Percentiles rank a stretch among this genome's conserved stretches.
These are phyloP conservation scores for Botrytis elliptica DNA, from an alignment of 2,329 filamentous ascomycete genomes.

Conservation along the genomic window DNA sequence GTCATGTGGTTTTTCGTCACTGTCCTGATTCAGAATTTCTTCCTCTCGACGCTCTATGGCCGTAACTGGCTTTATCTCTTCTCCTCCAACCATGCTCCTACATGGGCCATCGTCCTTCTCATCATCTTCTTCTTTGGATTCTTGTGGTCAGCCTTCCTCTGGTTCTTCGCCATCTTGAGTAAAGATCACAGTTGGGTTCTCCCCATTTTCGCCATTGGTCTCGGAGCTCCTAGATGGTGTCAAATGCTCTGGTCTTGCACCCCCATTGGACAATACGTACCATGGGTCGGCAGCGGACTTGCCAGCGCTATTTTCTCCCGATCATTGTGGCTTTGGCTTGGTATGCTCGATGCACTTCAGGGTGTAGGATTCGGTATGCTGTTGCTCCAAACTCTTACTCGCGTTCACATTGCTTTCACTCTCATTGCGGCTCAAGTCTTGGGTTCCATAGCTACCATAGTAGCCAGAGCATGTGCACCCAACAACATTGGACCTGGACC, in stretches of 20 bases:
- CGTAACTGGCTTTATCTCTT: conserved; percentile 59
- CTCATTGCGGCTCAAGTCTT: conserved; percentile 61
- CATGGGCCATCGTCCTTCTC: conserved; percentile 57
- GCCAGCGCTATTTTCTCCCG: conserved; percentile 56
- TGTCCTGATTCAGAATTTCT: conserved; percentile 44
- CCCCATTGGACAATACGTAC: conserved; percentile 59
- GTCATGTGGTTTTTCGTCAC: conserved; percentile 66
- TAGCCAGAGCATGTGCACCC: conserved; percentile 58
- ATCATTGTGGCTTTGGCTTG: conserved; percentile 65
- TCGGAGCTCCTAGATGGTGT: conserved; percentile 64
- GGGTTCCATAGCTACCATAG: conserved; percentile 61
- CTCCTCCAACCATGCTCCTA: conserved; percentile 44
- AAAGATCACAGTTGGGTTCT: conserved; percentile 64
- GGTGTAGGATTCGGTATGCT: conserved; percentile 69
- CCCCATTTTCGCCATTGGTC: conserved; percentile 65
- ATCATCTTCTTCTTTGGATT: conserved; percentile 54
- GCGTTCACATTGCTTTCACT: conserved; percentile 63
- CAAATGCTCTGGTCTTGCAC: conserved; percentile 67
- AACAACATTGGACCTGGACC: conserved; percentile 59
- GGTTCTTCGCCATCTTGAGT: conserved; percentile 53
- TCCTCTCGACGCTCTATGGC: conserved; percentile 60
- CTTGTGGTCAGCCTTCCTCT: conserved; percentile 56
- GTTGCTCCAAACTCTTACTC: conserved; percentile 61
- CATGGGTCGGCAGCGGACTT: conserved; percentile 55
- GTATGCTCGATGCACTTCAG: conserved; percentile 63